Evolutionary conservation across 192 early-diverging fungal species (phyloP), one percentile per base, ranked within the genome.

Genomic region (Jimgerdemannia lactiflua): DNA sequence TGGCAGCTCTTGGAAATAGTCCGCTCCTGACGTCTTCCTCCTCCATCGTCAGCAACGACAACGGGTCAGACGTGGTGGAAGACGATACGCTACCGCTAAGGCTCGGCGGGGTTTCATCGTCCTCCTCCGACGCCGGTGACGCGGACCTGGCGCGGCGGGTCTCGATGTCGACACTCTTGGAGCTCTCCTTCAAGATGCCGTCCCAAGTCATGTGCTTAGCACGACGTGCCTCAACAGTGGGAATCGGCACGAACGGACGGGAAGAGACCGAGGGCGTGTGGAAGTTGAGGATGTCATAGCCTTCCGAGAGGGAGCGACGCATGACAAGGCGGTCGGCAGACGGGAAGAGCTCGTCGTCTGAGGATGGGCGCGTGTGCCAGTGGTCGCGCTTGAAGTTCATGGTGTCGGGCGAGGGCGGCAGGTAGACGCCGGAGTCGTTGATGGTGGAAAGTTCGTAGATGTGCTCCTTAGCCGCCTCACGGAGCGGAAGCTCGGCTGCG

Each of bases 391-490:
- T 59, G 49, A 59, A 14, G 14, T 59, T 59, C 6, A 59, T 14
- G 49, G 49, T 14, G 2, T 59, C 14, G 49, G 76, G 80, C 49
- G 80, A 81, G 11, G 80, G 80, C 18, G 73, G 76, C 70, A 77
- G 67, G 54, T 81, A 81, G 2, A 81, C 65, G 64, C 80, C 80
- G n/a, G 75, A 74, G 42, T 77, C 67, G 70, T 80, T 76, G 40
- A 81, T 71, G 2, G 73, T 81, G 4, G 75, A 81, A 39, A 81
- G 42, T 43, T 81, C 74, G 42, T 77, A 81, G 11, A 81, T 59
- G 59, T 81, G 73, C 14, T 72, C 72, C 8, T 70, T 73, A 18
- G 67, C 7, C 7, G 67, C 19, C 67, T 68, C 67, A 39, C 67
- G 67, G 49, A 59, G 49, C 6, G 49, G 49, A 59, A 14, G 49